Evolutionary conservation across 306 rosid genomes (phyloP), one percentile per base, ranked within the genome.

Genomic region (Cicer cuneatum): DNA sequence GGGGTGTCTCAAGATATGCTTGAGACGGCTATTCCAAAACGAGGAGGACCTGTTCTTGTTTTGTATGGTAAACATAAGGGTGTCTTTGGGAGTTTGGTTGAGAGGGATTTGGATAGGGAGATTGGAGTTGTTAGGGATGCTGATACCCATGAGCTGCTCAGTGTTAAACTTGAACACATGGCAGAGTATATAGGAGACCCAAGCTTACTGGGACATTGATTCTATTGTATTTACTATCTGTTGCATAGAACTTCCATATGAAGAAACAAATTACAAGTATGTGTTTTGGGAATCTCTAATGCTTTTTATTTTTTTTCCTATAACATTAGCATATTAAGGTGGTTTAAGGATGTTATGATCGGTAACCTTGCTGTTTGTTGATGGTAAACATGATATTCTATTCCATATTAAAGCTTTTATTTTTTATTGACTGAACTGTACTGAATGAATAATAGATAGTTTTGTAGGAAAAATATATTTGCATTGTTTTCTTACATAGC

Each of bases 151-250:
- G 86, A 75, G 33, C 73, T 88, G 80, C 83, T 84, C 48, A 83
- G 73, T 72, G 94, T 93, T 79, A 80, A 58, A 29, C 86, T 93
- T 24, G 93, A 88, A 66, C 92, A 93, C 59, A 85, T 93, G 76
- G 97, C 98, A 1, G 97, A 93, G 80, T 93, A 78, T 57, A 71
- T 86, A 1, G 98, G 98, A 52, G 97, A 93, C 40, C 97, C 97
- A 13, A 88, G 88, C 74, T 75, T 85, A 48, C 77, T 93, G 58
- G 96, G 96, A 38, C 90, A 89, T 81, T 93, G 89, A 91, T 80
- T 64, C 21, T 24, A 11, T 65, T 81, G 41, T 29, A 29, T 29
- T 7, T 41, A 41, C 10, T 47, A 56, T 56, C 33, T 19, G 7
- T 21, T 56, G 24, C 53, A 13, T 39, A 48, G 10, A 3, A 66